Conservation (phyloP, 2,329 filamentous ascomycete genomes). For the Pyrenophora seminiperda region DNA sequence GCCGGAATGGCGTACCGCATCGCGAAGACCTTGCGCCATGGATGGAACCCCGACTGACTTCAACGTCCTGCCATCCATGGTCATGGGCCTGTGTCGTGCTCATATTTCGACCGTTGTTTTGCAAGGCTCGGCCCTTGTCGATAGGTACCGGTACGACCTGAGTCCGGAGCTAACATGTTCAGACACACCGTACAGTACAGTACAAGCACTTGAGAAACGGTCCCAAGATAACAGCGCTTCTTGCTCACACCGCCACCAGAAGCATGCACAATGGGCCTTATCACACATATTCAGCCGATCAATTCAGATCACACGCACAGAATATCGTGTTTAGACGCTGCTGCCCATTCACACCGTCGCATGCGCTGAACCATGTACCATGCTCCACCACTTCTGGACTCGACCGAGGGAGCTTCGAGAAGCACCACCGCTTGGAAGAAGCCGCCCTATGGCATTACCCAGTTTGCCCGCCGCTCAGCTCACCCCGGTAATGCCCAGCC, state of each 20-base stretch:
- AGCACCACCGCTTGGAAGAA: conserved; percentile 32
- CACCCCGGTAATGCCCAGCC: conserved; percentile 23
- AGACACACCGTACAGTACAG: conserved; percentile 8
- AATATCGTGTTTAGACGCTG: conserved; percentile 11
- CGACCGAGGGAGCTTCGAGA: conserved; percentile 34
- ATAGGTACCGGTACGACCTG: conserved; percentile 25
- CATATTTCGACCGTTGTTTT: conserved; percentile 15
- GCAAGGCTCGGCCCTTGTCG: conserved; percentile 25
- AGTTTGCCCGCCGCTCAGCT: conserved; percentile 24
- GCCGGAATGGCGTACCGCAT: conserved; percentile 28
- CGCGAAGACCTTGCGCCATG: conserved; percentile 14
- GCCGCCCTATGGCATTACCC: conserved; percentile 21
- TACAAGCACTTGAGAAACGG: conserved; percentile 18
- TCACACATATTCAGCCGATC: conserved; percentile 20
- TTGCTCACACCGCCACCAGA: conserved; percentile 29
- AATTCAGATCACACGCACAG: conserved; percentile 31
- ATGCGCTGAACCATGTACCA: conserved; percentile 18
- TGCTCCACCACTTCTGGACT: conserved; percentile 7
- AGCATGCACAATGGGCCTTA: conserved; percentile 22
- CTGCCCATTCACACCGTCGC: conserved; percentile 7
- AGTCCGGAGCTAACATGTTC: conserved; percentile 12
- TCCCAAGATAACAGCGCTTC: conserved; percentile 5
- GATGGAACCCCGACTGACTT: conserved; percentile 15
- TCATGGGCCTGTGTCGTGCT: conserved; percentile 11
- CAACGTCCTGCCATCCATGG: conserved; percentile 16